Conservation (phyloP, 2,329 filamentous ascomycete species). For the Chaetomiaceae sp. region DNA sequence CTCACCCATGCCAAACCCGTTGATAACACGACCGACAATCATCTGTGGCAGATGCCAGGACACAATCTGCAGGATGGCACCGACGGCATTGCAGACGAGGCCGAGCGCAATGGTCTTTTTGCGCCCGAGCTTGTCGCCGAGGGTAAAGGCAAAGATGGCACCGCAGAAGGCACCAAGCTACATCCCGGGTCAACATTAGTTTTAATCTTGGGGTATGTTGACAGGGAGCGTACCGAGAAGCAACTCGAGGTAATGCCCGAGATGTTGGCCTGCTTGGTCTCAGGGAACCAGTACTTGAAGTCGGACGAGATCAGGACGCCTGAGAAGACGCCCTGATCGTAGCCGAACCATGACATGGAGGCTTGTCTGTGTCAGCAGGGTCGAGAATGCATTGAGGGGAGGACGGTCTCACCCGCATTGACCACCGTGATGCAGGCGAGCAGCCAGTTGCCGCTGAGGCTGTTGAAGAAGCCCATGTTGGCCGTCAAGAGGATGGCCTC, state of each 20-base stretch:
- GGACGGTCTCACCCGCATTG: slow-evolving; percentile 4
- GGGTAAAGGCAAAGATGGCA: slow-evolving; percentile 10
- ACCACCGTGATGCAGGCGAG: slow-evolving; percentile 11
- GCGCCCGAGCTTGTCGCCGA: slow-evolving; percentile 9
- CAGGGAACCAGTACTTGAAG: slow-evolving; percentile 9
- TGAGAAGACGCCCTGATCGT: slow-evolving; percentile 10
- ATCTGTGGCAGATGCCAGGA: slow-evolving; percentile 9
- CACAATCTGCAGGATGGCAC: slow-evolving; percentile 8
- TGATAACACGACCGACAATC: slow-evolving; percentile 10
- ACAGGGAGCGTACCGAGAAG: not conserved
- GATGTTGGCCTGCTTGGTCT: slow-evolving; percentile 8
- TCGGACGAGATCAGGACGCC: slow-evolving; percentile 9
- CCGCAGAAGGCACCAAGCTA: slow-evolving; percentile 11
- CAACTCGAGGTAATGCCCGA: slow-evolving; percentile 7
- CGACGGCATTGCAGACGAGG: slow-evolving; percentile 6
- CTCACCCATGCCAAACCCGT: slow-evolving; percentile 9
- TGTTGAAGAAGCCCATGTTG: slow-evolving; percentile 8
- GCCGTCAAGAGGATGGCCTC: too few species aligned
- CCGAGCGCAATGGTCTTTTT: slow-evolving; percentile 9
- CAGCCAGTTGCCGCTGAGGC: slow-evolving; percentile 10
- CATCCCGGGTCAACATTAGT: too few species aligned
- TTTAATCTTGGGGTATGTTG: too few species aligned
- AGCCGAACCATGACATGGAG: slow-evolving; percentile 11
- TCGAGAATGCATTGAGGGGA: not conserved
- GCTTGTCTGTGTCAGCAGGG: not conserved